Evolutionary conservation across 768 basidiomycete genomes (phyloP), one percentile per base, ranked within the genome.

Genomic region (Hirschioporus abietinus): DNA sequence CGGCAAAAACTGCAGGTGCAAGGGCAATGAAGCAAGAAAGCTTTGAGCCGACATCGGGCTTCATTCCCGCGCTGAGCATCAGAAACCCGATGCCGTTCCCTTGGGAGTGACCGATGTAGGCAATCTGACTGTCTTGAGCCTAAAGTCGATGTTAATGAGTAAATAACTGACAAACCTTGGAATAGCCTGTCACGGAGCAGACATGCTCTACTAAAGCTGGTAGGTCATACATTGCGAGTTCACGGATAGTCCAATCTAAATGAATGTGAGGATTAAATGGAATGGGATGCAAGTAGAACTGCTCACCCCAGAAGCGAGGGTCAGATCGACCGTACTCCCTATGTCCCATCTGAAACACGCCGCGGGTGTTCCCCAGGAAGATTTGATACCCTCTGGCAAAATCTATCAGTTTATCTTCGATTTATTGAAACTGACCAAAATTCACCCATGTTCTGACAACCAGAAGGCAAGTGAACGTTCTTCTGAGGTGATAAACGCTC

Each of bases 61-160:
- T 77, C 78, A 83, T 82, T 26, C 82, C 82, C 26, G 78, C 72
- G 0, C 81, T 80, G 57, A 83, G 77, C 7, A 81, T 80, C 70
- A 81, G 77, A 71, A 83, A 83, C 60, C 81, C 78, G 8, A 81
- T 73, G 0, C 81, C 81, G 71, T 82, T 82, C 25, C 82, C 82
- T 72, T 83, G 82, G n/a, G 82, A 83, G 67, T 83, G 82, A 25
- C 81, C 82, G 66, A 83, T 81, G 71, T 82, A 82, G 23, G 76
- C 82, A 65, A 82, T 78, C 78, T 80, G 69, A 1, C 12, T 58
- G 65, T 10, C 26, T 25, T 60, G 8, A 58, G n/a, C n/a, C 17
- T 8, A 3, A 58, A 27, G n/a, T 60, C n/a, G n/a, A n/a, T n/a
- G n/a, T n/a, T n/a, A n/a, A n/a, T n/a, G n/a, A n/a, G n/a, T n/a